Base-by-base conservation (phyloP, 1,284 basidiomycete species). In the Testicularia cyperi region DNA sequence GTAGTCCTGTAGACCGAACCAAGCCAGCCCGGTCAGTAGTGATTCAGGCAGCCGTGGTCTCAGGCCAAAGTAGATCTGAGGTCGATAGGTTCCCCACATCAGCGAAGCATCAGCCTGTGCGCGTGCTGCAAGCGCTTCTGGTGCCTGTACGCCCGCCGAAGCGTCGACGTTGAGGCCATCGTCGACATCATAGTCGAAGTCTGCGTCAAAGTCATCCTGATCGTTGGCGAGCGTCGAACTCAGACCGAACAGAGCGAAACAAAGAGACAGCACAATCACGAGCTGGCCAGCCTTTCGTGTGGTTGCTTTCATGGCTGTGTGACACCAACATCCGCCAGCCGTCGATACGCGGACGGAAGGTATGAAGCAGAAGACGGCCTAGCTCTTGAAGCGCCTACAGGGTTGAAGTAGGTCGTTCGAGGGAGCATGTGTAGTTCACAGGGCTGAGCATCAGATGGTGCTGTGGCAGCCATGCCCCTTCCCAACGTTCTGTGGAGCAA, bases 1-100 rank as follows among this genome's bases (percentile, higher is more conserved):
- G 33, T 58, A 56, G 34, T 65, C 61, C 15, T 41, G 33, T 4
- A 61, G 27, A 22, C 48, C 44, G 42, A 60, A 65, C 91, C 92
- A 96, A 77, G 92, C 84, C 29, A 96, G 82, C 26, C 92, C 92
- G 3, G 88, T 88, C 84, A 92, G 83, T 21, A 95, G 81, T 12
- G 89, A 90, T 65, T 90, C 84, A 1, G 92, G 88, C 49, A 89
- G 79, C 32, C 86, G 83, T 16, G 92, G 88, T 33, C 89, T 81
- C 40, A 96, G 79, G 22, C 92, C 92, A 78, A 96, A 94, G 80
- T 95, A 96, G 22, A 95, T 82, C 70, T 90, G 89, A 1, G 92
- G 90, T 28, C 92, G 81, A 75, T 92, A 95, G 0, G 88, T 81
- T 3, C 90, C 90, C 92, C 92, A 95, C 64, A 90, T 77, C n/a